Conservation (phyloP, 345 rosid species). For the Leavenworthia alabamica region DNA sequence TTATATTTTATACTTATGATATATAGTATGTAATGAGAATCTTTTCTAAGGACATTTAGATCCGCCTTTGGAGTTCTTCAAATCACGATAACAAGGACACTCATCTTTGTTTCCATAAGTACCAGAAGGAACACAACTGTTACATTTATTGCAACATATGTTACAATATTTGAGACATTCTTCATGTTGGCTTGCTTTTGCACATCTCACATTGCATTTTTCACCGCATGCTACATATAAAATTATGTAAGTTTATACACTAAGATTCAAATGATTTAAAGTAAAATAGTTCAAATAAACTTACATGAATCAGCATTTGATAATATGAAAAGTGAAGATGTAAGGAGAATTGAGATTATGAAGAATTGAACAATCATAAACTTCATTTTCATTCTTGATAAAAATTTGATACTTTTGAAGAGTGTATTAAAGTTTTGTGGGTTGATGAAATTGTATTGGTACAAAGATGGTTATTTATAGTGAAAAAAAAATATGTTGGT, state of each 20-base stretch:
- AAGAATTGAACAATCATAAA: conserved; percentile 13
- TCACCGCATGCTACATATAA: conserved; percentile 6
- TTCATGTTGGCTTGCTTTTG: conserved; percentile 4
- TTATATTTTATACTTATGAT: neutral
- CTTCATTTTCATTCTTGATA: conserved; percentile 3
- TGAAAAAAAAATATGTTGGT: neutral
- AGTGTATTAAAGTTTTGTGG: neutral
- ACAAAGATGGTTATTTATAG: neutral
- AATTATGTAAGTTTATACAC: neutral
- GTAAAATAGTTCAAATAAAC: neutral
- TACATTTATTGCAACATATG: conserved; percentile 22
- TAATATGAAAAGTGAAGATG: conserved; percentile 36
- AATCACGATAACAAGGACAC: conserved; percentile 25
- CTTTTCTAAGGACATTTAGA: conserved; percentile 18
- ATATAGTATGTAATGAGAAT: neutral
- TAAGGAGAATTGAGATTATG: conserved; percentile 35
- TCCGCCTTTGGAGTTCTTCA: neutral
- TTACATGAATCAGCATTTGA: conserved; percentile 44
- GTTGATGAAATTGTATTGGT: neutral
- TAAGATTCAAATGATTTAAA: neutral
- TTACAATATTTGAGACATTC: conserved; percentile 12
- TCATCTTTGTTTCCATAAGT: conserved; percentile 20
- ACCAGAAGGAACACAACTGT: conserved; percentile 19
- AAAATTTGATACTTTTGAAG: too few species aligned
- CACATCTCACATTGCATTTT: conserved; percentile 20